Evolutionary conservation across 2,329 filamentous ascomycete species (phyloP), one percentile per base, ranked within the genome.

Genomic region (Fusarium oligoseptatum): DNA sequence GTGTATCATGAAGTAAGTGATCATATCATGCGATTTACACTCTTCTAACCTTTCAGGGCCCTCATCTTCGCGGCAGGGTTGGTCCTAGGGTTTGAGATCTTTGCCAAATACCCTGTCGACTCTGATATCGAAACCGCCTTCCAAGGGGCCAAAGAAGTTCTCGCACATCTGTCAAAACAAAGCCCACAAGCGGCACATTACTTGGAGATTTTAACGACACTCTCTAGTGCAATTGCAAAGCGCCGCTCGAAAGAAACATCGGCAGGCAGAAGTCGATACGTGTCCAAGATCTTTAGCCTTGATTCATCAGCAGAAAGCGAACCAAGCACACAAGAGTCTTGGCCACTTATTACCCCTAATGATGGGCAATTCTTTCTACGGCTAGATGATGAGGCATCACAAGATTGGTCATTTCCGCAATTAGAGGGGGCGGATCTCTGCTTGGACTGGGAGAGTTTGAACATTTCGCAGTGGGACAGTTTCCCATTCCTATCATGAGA

Each of bases 181-280:
- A 89, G 87, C 45, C 87, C 88, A 0, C 89, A 91, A 70, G 89
- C 89, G 4, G 85, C 84, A 3, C 88, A 90, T 61, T 91, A 91
- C 73, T 83, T 85, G 14, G 87, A 90, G 7, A 91, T 91, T 22
- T 81, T 91, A 9, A 86, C 82, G 0, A 80, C 84, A 3, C 80
- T 89, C 6, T 83, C 84, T 0, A 83, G 84, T 11, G 87, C 87
- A 0, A 85, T 89, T 11, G 67, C 76, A 11, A 69, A 77, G 9
- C 70, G 74, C 17, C 66, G 70, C 2, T 56, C 70, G 12, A 70
- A 65, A 0, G 60, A 79, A 22, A 27, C 77, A 3, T 74, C 77
- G 0, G 62, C 74, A 0, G 74, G 77, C 1, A 68, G 74, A 34
- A 79, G 74, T 3, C 75, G 74, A 10, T 79, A 79, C 2, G 77